Base-by-base conservation (phyloP, 805 yeast genomes). In the Nakazawaea populi region DNA sequence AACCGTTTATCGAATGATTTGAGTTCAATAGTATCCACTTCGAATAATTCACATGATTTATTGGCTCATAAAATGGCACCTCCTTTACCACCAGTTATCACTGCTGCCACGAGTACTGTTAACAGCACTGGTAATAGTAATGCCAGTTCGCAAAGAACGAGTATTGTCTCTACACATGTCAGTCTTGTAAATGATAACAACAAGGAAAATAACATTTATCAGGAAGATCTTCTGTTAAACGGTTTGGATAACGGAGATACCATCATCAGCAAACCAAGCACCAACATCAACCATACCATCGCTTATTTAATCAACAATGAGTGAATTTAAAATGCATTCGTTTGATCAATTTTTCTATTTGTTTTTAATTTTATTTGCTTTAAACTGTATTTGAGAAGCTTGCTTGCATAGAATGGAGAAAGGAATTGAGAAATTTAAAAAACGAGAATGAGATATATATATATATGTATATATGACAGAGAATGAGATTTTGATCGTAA, bases 131-230 rank as follows among this genome's bases (percentile, higher is more conserved):
- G 52, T 4, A 31, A 30, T 11, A 46, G 52, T 40, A 45, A 44
- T 49, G 27, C 48, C 24, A 49, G 52, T 37, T 49, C 52, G 4
- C 52, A 49, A 34, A 38, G 52, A 34, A 44, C 52, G 5, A 49
- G 52, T 38, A 27, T 49, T 11, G 28, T 49, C 6, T 49, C 52
- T 6, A 42, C 51, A 18, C 36, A 44, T 7, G 30, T 49, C 6
- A 47, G 8, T 31, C 10, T 31, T 24, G 27, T 11, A 9, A 40
- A 28, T 24, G 30, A 40, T 40, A 40, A 31, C 32, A 34, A 34
- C 9, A 42, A 47, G 28, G 47, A 48, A 32, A 44, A 49, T 18
- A 40, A 28, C 30, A 12, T 27, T 28, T 24, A 27, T 14, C 31
- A 44, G 24, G 48, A 49, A 11, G 44, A 42, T 2, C 32, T 18